Percentiles rank a stretch among this genome's conserved stretches.
These are phyloP conservation scores for Pseudomonodictys pantanalensis DNA, from an alignment of 495 filamentous ascomycete species.

Conservation along the genomic window DNA sequence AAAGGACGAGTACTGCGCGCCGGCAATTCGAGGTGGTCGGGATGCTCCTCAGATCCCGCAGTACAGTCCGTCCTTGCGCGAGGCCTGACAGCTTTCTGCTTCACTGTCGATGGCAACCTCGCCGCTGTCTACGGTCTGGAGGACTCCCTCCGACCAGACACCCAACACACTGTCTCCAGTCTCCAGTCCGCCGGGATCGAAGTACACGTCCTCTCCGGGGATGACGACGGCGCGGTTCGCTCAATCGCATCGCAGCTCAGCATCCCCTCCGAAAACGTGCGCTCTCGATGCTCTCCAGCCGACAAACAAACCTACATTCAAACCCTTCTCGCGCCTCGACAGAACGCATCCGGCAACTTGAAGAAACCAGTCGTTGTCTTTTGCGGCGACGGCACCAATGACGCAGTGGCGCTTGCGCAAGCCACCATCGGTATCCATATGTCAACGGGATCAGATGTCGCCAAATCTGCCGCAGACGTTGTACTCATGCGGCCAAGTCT, in stretches of 20 bases:
- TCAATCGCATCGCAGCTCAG: conserved; percentile 51
- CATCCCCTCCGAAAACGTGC: conserved; percentile 50
- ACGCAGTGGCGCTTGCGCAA: conserved; percentile 66
- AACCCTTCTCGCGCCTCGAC: conserved; percentile 25
- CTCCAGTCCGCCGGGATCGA: conserved; percentile 55
- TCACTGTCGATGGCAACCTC: conserved; percentile 52
- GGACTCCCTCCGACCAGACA: conserved; percentile 60
- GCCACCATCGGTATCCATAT: conserved; percentile 71
- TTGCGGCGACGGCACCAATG: conserved; percentile 77
- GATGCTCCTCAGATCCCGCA: conserved; percentile 34
- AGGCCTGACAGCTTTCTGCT: conserved; percentile 57
- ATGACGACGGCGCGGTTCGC: conserved; percentile 59
- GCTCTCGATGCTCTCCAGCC: conserved; percentile 53
- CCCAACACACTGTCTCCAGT: conserved; percentile 46
- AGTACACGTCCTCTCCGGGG: conserved; percentile 66
- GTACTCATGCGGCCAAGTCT: conserved; percentile 61
- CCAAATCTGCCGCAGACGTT: conserved; percentile 66
- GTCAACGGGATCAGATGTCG: conserved; percentile 52
- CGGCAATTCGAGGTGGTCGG: conserved; percentile 65
- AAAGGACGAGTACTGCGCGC: conserved; percentile 46
- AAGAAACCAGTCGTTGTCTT: conserved; percentile 54
- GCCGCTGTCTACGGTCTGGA: conserved; percentile 59
- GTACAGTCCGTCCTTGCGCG: conserved; percentile 50
- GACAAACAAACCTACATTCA: conserved; percentile 65
- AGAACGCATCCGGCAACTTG: neutral